Evolutionary conservation across 2,329 filamentous ascomycete genomes (phyloP), one percentile per base, ranked within the genome.

Genomic region (Cercospora nicotianae): DNA sequence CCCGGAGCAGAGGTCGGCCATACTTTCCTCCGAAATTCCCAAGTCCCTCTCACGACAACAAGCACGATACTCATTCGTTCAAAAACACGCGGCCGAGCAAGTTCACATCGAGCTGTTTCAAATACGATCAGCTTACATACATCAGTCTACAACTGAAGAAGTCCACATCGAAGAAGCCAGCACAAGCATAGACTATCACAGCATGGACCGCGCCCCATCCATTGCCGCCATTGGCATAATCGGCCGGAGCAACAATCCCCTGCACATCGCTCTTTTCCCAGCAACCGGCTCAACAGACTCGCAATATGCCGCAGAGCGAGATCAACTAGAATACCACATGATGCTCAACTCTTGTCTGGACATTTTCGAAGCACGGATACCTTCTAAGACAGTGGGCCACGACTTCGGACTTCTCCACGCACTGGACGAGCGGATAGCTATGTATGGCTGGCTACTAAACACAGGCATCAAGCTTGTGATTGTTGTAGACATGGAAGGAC

Each of bases 391-490:
- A 23, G 82, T 87, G 67, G 91, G 92, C 61, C 93, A 95, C 74
- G 94, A 98, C 79, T 90, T 95, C 72, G 94, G 95, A 31, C 87
- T 98, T 12, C 86, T 99, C 61, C 94, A 98, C 81, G 93, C 94
- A 67, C 86, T 98, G 68, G 95, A 98, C 82, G 94, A 99, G 82
- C 88, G 94, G 28, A 86, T 98, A 58, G 93, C 94, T 39, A 91
- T 93, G 73, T 99, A 98, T 82, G 95, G 95, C 75, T 97, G 92
- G 88, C 87, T 98, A 80, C 97, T 95, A 66, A 98, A 97, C 80
- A 98, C 95, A 28, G 93, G 93, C 48, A 89, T 97, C 71, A 94
- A 94, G 78, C 89, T 99, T 76, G 89, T 98, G 36, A 90, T 93
- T 70, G 88, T 97, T 3, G 90, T 98, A 31, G 94, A 99, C 81